Evolutionary conservation across 352 stramenopile species (phyloP).

Genomic region (Phytophthora pisi): DNA sequence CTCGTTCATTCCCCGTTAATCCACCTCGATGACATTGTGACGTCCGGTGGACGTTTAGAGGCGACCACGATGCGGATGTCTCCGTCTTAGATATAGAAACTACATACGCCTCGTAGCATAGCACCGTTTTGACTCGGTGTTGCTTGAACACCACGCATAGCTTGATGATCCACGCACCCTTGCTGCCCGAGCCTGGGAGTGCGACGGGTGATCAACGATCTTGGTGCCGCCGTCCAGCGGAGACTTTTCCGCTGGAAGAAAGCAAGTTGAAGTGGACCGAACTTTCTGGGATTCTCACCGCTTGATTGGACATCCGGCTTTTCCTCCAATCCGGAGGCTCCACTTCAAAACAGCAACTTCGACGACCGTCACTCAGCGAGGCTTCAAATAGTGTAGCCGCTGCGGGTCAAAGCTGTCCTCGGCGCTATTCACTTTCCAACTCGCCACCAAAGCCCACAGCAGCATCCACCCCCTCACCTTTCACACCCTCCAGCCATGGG

Average conservation of each 20-base stretch:
- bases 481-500: conserved; percentile 36
- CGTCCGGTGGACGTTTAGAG: too few relatives aligned
- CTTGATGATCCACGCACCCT: too few relatives aligned
- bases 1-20: too few relatives aligned
- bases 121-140: too few relatives aligned
- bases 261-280: conserved; percentile 5
- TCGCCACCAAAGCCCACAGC: background rate
- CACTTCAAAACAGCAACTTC: conserved; percentile 31
- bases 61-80: too few relatives aligned
- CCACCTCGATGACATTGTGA: too few relatives aligned
- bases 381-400: conserved; percentile 17
- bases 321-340: conserved; percentile 16
- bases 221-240: background rate
- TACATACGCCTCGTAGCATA: too few relatives aligned
- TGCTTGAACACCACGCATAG: too few relatives aligned
- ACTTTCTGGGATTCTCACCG: conserved; percentile 1
- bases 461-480: background rate
- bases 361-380: conserved; percentile 17
- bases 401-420: background rate
- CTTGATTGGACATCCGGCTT: background rate
- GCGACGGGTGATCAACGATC: too few relatives aligned
- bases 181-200: too few relatives aligned
- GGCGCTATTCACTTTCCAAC: conserved; percentile 24
- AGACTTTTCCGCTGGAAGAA: background rate
- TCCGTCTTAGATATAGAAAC: too few relatives aligned